Evolutionary conservation across 1,139 yeast species (phyloP), one percentile per base, ranked within the genome.

Genomic region (Fermentozyma sake): DNA sequence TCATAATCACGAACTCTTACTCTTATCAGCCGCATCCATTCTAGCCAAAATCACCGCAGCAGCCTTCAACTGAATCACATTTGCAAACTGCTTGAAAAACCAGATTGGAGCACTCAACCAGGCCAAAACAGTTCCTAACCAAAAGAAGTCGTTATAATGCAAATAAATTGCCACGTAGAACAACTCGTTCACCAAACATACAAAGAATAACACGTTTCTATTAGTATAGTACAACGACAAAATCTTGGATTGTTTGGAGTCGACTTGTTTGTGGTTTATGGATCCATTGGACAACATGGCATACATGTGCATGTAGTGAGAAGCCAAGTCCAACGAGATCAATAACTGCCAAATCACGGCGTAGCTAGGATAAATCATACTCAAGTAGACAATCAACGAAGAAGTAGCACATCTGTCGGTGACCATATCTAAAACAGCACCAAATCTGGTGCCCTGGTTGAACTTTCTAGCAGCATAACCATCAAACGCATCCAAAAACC

Each of bases 281-380:
- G 84, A 78, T 9, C 97, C 97, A 25, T 77, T 67, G 29, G 79
- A 72, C 46, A 89, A 63, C 67, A 86, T 84, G 30, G 97, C 96
- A 55, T 89, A 89, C 98, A 93, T 91, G 65, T 93, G 98, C 83
- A 93, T 85, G 61, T 93, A 93, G 53, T 93, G 99, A 32, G 95
- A 82, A 2, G 97, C 89, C 48, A 93, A 71, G 57, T 93, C 99
- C 46, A 91, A 65, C 15, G 93, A 82, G 31, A 87, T 79, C 46
- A 91, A 66, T 17, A 84, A 49, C 61, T 93, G 99, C 79, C 93
- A 89, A n/a, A 79, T 47, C 11, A 83, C 58, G 32, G 67, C 66
- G 48, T 54, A 72, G 12, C 48, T 34, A 7, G 97, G 97, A 50
- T 85, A 89, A 29, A 84, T 68, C 23, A 84, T 79, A 44, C 93